Evolutionary conservation across 345 rosid genomes (phyloP), one percentile per base, ranked within the genome.

Genomic region (Lumnitzera racemosa): DNA sequence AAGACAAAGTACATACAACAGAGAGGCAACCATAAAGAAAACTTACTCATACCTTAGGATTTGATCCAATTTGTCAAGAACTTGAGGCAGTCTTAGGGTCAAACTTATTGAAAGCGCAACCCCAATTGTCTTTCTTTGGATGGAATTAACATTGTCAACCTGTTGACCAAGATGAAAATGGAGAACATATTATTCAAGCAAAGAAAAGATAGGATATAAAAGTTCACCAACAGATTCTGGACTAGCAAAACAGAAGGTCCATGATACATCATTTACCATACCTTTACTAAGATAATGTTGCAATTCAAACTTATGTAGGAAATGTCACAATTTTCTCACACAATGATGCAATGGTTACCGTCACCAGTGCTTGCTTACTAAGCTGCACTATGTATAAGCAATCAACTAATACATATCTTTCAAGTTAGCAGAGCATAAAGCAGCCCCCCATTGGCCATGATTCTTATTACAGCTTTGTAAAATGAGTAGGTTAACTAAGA

Each of bases 71-170:
- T 80, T 88, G 68, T 94, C 96, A 13, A 90, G 83, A 61, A 88
- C 91, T 80, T 90, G 97, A 74, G 97, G 96, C 85, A 90, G 70
- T 76, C 95, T 78, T 36, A 94, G 72, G 11, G 97, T 86, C 75
- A 94, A 78, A 68, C 86, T 88, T 64, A 90, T 79, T 51, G 99
- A 86, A 61, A 94, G 96, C 36, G 96, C 97, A 51, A 94, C 62
- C 54, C 86, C 99, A 73, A 84, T 81, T 48, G 74, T 84, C 84
- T 84, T 90, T 69, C 76, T 90, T 72, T 86, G 95, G 68, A 64
- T 76, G 46, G 82, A 79, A 60, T 90, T 63, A 8, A 67, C 88
- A 78, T 86, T 78, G 71, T 94, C 99, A 36, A 86, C 89, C 99
- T 94, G 87, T 53, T 50, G 13, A 17, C 51, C 61, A 57, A 63